These are phyloP conservation scores for Pichia sp. DNA, from an alignment of 1,139 yeast species.

Conservation along the genomic window DNA sequence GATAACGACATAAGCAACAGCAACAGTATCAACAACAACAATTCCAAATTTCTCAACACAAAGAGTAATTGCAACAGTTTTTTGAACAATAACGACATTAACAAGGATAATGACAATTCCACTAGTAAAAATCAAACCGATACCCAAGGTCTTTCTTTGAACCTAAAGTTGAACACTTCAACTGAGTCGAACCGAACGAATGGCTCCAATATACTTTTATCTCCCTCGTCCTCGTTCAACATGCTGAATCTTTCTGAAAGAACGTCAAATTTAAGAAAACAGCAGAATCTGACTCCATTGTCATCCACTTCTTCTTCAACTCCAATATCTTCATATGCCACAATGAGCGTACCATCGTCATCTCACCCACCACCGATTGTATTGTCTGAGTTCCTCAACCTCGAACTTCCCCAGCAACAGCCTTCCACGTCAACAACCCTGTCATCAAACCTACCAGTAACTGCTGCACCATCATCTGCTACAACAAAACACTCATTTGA, in stretches of 20 bases:
- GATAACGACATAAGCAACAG: neutral
- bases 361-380: neutral
- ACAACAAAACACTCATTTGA: slow-evolving; percentile 19
- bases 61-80: neutral
- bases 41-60: neutral
- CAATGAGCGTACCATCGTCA: neutral
- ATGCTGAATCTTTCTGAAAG: slow-evolving; percentile 4
- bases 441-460: neutral
- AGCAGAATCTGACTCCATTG: neutral
- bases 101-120: neutral
- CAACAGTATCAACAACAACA: no score
- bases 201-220: neutral
- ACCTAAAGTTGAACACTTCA: neutral
- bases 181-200: neutral
- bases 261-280: neutral
- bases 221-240: slow-evolving; percentile 15
- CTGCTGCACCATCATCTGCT: neutral
- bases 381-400: slow-evolving; percentile 11
- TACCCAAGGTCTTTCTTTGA: neutral
- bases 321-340: no score
- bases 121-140: neutral
- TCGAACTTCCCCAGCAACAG: slow-evolving; percentile 2
- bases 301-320: neutral
- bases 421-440: neutral
- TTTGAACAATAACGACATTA: neutral